Conservation (phyloP, 305 asterid species). For the Fraxinus paxiana region DNA sequence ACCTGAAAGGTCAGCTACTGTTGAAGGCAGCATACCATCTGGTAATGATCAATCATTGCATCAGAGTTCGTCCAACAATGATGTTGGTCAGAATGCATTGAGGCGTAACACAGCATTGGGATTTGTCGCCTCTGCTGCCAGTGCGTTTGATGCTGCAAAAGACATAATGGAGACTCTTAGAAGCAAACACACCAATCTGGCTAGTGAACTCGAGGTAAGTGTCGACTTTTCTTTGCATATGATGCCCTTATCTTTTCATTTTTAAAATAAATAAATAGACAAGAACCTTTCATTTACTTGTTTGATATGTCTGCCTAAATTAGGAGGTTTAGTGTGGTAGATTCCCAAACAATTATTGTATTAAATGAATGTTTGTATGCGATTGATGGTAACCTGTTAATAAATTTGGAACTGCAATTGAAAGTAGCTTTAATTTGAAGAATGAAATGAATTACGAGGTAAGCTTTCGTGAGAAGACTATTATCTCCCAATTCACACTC, state of each 20-base stretch:
- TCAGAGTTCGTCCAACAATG: slow-evolving; percentile 60
- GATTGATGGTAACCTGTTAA: background rate
- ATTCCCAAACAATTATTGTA: slow-evolving; percentile 1
- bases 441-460: background rate
- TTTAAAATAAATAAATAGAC: background rate
- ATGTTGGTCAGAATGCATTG: slow-evolving; percentile 68
- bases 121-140: slow-evolving; percentile 82
- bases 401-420: slow-evolving; percentile 11
- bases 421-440: slow-evolving; percentile 1
- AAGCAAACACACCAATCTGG: slow-evolving; percentile 93
- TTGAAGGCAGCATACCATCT: slow-evolving; percentile 65
- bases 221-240: slow-evolving; percentile 1
- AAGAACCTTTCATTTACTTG: background rate
- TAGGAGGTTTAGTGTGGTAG: background rate
- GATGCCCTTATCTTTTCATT: slow-evolving; percentile 8
- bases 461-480: background rate
- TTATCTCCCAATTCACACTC: background rate
- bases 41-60: slow-evolving; percentile 72
- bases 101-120: slow-evolving; percentile 83
- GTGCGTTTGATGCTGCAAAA: slow-evolving; percentile 98
- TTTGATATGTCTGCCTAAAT: background rate
- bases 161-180: slow-evolving; percentile 98
- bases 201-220: slow-evolving; percentile 93
- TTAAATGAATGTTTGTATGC: background rate
- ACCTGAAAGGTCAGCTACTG: slow-evolving; percentile 67